Percentiles rank a stretch among this genome's conserved stretches.
Evolutionary conservation across 164 flowering plant species (phyloP).

Genomic region (Vitis rupestris): DNA sequence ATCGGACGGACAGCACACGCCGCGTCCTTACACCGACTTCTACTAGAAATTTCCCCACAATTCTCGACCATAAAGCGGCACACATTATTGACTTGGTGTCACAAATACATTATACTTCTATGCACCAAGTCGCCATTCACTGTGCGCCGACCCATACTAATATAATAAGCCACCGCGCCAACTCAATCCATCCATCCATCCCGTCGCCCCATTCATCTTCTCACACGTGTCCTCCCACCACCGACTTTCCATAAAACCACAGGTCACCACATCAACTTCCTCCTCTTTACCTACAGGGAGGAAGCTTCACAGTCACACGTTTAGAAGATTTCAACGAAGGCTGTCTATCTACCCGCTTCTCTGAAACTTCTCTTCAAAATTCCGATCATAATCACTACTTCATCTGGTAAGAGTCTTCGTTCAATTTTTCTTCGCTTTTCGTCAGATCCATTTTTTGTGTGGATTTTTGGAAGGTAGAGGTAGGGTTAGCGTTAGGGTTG

Average conservation of each 20-base stretch:
- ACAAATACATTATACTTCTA: too few relatives aligned
- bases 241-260: background rate
- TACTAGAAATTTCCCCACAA: too few relatives aligned
- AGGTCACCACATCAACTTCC: background rate
- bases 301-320: background rate
- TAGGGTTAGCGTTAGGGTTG: background rate
- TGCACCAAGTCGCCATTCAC: too few relatives aligned
- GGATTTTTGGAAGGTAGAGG: background rate
- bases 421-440: background rate
- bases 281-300: too few relatives aligned
- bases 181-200: too few relatives aligned
- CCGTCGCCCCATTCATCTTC: background rate
- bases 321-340: background rate
- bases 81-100: too few relatives aligned
- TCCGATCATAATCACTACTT: background rate
- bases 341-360: background rate
- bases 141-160: background rate
- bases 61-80: too few relatives aligned
- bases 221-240: slow-evolving; percentile 1
- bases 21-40: too few relatives aligned
- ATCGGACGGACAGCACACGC: too few relatives aligned
- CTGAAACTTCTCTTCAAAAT: background rate
- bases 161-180: background rate
- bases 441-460: background rate
- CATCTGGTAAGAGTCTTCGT: background rate